These are phyloP conservation scores for Darksidea phi DNA, from an alignment of 495 filamentous ascomycete species.

Conservation along the genomic window DNA sequence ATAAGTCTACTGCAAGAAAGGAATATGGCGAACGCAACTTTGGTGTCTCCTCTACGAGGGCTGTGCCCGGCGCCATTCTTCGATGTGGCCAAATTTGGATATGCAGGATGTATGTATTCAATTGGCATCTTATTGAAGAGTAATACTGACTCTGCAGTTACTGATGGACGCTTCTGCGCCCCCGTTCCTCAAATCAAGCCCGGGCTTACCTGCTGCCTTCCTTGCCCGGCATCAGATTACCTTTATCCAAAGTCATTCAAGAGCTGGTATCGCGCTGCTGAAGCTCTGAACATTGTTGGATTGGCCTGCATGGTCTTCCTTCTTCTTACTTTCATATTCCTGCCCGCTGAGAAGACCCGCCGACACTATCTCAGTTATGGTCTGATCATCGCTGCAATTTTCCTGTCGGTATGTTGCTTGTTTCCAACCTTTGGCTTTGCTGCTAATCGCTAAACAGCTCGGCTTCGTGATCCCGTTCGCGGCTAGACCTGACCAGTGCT, in stretches of 20 bases:
- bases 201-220: conserved; percentile 71
- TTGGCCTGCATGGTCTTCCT: conserved; percentile 72
- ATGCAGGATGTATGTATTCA: conserved; percentile 62
- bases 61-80: conserved; percentile 65
- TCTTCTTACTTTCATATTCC: conserved; percentile 73
- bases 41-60: conserved; percentile 42
- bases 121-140: conserved; percentile 19
- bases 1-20: neutral
- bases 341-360: conserved; percentile 86
- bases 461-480: conserved; percentile 91
- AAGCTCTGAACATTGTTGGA: conserved; percentile 76
- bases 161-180: conserved; percentile 65
- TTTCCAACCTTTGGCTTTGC: neutral
- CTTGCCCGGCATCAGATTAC: conserved; percentile 84
- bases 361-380: conserved; percentile 91
- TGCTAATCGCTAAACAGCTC: conserved; percentile 50
- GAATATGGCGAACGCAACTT: conserved; percentile 30
- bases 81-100: conserved; percentile 58
- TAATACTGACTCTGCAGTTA: conserved; percentile 51
- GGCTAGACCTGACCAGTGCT: conserved; percentile 76
- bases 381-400: conserved; percentile 67
- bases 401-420: conserved; percentile 67
- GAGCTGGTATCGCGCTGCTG: conserved; percentile 61
- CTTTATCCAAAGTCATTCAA: conserved; percentile 64
- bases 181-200: conserved; percentile 47